Evolutionary conservation across 768 basidiomycete species (phyloP).

Genomic region (Solioccasus polychromus): DNA sequence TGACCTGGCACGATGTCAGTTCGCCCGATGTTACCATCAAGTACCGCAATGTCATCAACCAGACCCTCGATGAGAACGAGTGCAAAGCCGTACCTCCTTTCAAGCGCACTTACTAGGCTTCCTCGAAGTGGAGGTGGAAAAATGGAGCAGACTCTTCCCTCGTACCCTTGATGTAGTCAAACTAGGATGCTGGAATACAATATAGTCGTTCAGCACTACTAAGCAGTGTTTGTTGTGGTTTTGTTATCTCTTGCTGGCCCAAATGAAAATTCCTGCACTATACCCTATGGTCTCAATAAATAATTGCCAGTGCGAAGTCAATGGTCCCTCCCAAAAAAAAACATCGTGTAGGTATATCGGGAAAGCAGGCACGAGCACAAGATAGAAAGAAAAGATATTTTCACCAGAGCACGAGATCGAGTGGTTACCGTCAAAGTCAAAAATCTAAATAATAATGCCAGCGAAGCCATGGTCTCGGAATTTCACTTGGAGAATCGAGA

Average conservation of each 20-base stretch:
- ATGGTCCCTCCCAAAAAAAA: conserved; percentile 3
- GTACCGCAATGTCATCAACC: conserved; percentile 83
- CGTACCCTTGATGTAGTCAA: conserved; percentile 8
- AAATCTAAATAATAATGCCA: background rate
- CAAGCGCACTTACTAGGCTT: conserved; percentile 83
- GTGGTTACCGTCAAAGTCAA: no score
- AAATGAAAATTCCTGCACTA: background rate
- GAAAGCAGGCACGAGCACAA: no score
- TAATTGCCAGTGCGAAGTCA: no score
- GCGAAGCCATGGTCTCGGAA: background rate
- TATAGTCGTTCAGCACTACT: conserved; percentile 1
- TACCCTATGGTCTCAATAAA: background rate
- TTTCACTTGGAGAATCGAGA: no score
- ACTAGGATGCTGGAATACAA: conserved; percentile 9
- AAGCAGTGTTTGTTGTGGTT: no score
- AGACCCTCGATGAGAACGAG: conserved; percentile 92
- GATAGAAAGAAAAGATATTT: no score
- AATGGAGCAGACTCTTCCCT: conserved; percentile 4
- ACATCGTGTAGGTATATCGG: no score
- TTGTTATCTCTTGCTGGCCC: no score
- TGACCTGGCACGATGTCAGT: conserved; percentile 80
- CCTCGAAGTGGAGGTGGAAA: conserved; percentile 1
- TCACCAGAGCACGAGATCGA: background rate
- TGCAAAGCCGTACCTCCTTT: conserved; percentile 97
- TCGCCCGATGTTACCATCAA: conserved; percentile 84